Percentiles rank a stretch among this genome's conserved stretches.
These are phyloP conservation scores for Diaporthe citrichinensis DNA, from an alignment of 2,329 filamentous ascomycete species.

Conservation along the genomic window DNA sequence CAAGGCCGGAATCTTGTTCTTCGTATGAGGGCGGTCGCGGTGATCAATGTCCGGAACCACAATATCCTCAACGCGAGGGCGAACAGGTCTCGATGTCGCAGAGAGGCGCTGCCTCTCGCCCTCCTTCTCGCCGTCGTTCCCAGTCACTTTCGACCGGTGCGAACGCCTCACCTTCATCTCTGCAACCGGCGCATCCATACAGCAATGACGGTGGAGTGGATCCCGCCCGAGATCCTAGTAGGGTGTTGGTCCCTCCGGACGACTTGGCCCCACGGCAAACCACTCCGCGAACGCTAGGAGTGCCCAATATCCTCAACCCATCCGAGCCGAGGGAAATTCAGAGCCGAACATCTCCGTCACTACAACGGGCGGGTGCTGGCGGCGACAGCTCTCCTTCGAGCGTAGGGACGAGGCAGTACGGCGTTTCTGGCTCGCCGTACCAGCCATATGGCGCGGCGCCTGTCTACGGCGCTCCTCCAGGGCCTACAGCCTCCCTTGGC, in stretches of 20 bases:
- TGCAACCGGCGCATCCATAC: conserved; percentile 48
- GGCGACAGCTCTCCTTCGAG: conserved; percentile 43
- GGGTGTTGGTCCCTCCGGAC: conserved; percentile 48
- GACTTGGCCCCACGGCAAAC: conserved; percentile 49
- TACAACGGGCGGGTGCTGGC: conserved; percentile 43
- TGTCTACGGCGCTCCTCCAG: conserved; percentile 38
- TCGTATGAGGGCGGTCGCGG: conserved; percentile 47
- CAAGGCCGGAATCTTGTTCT: conserved; percentile 43
- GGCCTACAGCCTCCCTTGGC: conserved; percentile 25
- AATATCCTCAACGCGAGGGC: conserved; percentile 66
- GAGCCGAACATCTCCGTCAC: conserved; percentile 41
- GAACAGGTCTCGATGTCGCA: conserved; percentile 76
- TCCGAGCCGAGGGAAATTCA: conserved; percentile 49
- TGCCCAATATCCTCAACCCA: conserved; percentile 62
- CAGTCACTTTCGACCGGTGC: conserved; percentile 58
- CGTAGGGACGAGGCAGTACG: conserved; percentile 46
- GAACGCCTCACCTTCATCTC: conserved; percentile 48
- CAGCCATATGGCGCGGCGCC: conserved; percentile 35
- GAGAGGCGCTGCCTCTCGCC: conserved; percentile 69
- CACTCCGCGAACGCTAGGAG: conserved; percentile 54
- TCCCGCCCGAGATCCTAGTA: conserved; percentile 48
- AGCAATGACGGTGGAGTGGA: conserved; percentile 50
- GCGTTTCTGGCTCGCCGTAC: conserved; percentile 44
- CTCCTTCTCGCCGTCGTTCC: conserved; percentile 66
- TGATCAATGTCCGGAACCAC: conserved; percentile 71